Conservation (phyloP, 345 rosid species). For the Citrus sp. region DNA sequence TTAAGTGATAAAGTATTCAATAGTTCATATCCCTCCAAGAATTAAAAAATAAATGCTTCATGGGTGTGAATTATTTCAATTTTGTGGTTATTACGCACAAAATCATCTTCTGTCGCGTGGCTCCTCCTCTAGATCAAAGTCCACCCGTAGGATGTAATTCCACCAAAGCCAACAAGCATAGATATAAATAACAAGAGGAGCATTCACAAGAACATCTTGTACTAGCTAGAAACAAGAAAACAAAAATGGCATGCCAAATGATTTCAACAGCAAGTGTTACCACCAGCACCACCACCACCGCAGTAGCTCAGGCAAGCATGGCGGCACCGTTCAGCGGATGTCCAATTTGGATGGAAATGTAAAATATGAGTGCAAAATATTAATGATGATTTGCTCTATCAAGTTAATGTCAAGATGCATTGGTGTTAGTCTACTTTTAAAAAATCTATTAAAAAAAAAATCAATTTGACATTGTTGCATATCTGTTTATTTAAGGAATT, state of each 20-base stretch:
- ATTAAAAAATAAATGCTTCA: not conserved
- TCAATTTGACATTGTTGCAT: too few species aligned
- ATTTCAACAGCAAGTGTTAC: conserved; percentile 24
- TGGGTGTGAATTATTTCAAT: not conserved
- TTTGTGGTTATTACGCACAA: not conserved
- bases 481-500: too few species aligned
- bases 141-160: not conserved
- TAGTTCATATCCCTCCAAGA: not conserved
- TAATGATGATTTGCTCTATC: too few species aligned
- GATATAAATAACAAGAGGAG: not conserved
- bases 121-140: not conserved
- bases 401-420: too few species aligned
- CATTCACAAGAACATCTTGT: not conserved
- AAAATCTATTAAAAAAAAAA: too few species aligned
- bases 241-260: not conserved
- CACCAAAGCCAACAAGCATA: not conserved
- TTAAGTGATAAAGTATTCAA: too few species aligned
- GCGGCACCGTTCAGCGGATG: conserved; percentile 34
- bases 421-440: too few species aligned
- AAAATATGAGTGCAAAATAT: too few species aligned
- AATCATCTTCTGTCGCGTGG: not conserved
- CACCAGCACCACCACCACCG: conserved; percentile 17
- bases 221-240: not conserved
- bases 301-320: conserved; percentile 22
- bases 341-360: too few species aligned